Conservation (phyloP, 768 basidiomycete genomes). For the Phanerochaete sordida region DNA sequence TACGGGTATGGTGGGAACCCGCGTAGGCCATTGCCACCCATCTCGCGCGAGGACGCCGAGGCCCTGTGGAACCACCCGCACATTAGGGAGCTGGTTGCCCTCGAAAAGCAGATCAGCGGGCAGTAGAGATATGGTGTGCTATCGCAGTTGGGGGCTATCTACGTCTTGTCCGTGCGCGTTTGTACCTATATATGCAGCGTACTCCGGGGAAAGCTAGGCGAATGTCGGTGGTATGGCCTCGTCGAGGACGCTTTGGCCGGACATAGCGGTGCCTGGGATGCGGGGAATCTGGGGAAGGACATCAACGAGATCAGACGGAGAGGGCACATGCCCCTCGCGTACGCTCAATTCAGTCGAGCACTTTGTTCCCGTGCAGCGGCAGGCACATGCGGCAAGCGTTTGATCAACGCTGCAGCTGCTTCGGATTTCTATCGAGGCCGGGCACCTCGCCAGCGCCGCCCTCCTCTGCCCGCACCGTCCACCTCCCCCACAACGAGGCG, state of each 20-base stretch:
- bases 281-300: constrained; percentile 6
- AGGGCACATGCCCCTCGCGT: constrained; percentile 1
- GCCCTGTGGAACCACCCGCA: constrained; percentile 72
- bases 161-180: neutral
- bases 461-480: neutral
- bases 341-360: neutral
- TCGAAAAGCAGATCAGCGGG: constrained; percentile 53
- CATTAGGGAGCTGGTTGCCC: constrained; percentile 59
- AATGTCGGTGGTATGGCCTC: neutral
- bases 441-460: neutral
- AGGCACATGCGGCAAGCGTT: constrained; percentile 1
- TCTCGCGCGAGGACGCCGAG: constrained; percentile 49
- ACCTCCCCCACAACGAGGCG: neutral
- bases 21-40: constrained; percentile 74
- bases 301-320: neutral
- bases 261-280: neutral
- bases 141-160: no score
- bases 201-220: neutral
- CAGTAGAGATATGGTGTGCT: neutral
- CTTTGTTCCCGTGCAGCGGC: neutral
- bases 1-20: constrained; percentile 81
- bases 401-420: neutral
- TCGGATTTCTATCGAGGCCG: constrained; percentile 4
- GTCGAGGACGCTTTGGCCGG: neutral
- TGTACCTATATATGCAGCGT: neutral